Evolutionary conservation across 148 eudicot species (phyloP), one percentile per base, ranked within the genome.

Genomic region (Camellia sinensis): DNA sequence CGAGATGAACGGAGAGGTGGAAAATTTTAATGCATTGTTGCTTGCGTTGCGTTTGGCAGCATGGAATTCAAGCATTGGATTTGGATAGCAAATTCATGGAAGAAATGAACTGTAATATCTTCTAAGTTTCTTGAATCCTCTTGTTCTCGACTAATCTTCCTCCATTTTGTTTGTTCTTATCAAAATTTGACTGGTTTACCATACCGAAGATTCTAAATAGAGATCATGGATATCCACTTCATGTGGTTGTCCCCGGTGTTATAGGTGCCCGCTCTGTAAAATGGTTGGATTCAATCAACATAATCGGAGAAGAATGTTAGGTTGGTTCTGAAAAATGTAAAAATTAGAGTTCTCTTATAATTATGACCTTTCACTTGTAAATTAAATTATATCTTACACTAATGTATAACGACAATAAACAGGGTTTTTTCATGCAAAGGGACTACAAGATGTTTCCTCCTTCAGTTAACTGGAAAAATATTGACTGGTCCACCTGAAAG

Each of bases 191-290:
- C 48, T 19, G 1, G 50, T 45, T 46, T 70, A 52, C 74, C 19
- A 14, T 40, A 5, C 37, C 15, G 40, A 82, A 95, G 99, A 64
- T 95, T 82, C 88, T 95, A 48, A 93, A 90, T 84, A 92, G 99
- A 89, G 99, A 95, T 88, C 99, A 95, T 83, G 99, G 97, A 21
- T 95, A 92, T 85, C 99, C 99, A 66, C 68, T 95, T 85, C 94
- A 97, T 66, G 95, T 89, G 14, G 78, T 95, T 63, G 99, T 95
- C 82, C 99, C 99, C 0, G 99, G 99, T 83, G 91, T 95, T 78
- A 95, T 95, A 73, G 99, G 99, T 85, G 99, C 99, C 45, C 99
- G 97, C 80, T 95, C 99, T 80, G 98, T 95, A 29, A 95, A 93
- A 85, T 95, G 99, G 99, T 85, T 95, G 52, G 95, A 95, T 82